phyloP scores from a whole-genome alignment of 2,329 filamentous ascomycete species.

The Curvularia verruculosa region DNA sequence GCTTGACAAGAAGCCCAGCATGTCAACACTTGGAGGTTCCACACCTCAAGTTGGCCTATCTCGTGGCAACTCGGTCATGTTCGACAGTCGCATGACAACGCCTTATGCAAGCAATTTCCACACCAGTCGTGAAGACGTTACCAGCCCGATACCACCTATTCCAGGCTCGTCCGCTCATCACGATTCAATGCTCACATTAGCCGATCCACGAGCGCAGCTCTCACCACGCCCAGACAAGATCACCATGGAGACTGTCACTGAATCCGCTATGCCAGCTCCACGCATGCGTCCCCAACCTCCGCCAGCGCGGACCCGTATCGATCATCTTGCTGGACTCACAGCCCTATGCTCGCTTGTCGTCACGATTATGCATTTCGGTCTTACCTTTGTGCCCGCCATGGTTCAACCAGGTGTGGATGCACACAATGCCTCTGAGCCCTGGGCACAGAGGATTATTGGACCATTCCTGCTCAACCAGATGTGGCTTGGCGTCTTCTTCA shows the following conservation, averaged over 20 bases:
- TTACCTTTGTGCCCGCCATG: constrained; percentile 50
- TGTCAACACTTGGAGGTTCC: constrained; percentile 28
- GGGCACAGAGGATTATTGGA: constrained; percentile 51
- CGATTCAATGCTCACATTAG: constrained; percentile 28
- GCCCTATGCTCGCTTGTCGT: constrained; percentile 54
- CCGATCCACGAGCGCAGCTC: background rate
- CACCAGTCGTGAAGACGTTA: constrained; percentile 22
- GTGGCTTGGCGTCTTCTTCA: constrained; percentile 58
- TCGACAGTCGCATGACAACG: constrained; percentile 33
- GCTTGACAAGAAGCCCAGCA: constrained; percentile 21
- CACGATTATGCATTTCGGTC: constrained; percentile 54
- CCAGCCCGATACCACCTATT: constrained; percentile 3
- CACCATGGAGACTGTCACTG: constrained; percentile 38
- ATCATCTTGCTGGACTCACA: constrained; percentile 56
- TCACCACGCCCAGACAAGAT: constrained; percentile 29
- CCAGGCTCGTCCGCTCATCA: background rate
- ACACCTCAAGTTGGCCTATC: constrained; percentile 28
- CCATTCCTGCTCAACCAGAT: constrained; percentile 55
- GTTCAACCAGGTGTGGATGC: constrained; percentile 45
- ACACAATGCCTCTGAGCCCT: constrained; percentile 51
- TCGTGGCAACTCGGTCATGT: constrained; percentile 27
- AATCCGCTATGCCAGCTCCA: constrained; percentile 38
- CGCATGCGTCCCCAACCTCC: constrained; percentile 38
- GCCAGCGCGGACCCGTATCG: constrained; percentile 45
- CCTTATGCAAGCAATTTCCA: constrained; percentile 29